These are phyloP conservation scores for Arachis hypogaea DNA, from an alignment of 306 rosid species.

Conservation along the genomic window DNA sequence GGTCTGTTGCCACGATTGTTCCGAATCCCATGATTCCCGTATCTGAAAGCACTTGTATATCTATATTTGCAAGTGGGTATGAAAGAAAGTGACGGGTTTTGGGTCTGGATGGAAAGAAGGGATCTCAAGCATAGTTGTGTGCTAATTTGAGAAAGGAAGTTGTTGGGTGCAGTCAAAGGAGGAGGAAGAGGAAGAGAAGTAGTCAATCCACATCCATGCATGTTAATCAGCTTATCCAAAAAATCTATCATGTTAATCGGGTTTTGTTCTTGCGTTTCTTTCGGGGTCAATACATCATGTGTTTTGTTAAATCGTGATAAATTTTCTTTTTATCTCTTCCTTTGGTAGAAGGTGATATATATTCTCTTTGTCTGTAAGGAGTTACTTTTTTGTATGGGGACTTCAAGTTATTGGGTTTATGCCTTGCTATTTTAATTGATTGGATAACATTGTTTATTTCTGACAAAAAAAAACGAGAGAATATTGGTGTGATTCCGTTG, in stretches of 20 bases:
- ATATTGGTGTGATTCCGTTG: too few relatives aligned
- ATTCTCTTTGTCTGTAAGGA: background rate
- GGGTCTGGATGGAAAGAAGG: conserved; percentile 46
- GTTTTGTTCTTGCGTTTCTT: too few relatives aligned
- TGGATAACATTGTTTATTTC: background rate
- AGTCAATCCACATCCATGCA: conserved; percentile 55
- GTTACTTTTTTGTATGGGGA: background rate
- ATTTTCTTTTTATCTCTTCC: too few relatives aligned
- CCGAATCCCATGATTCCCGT: conserved; percentile 6
- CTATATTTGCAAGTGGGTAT: conserved; percentile 41
- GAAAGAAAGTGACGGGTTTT: conserved; percentile 29
- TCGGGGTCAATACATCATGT: too few relatives aligned
- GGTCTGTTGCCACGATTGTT: conserved; percentile 15
- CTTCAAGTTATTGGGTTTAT: background rate
- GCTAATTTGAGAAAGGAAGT: conserved; percentile 4
- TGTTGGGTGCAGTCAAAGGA: conserved; percentile 38
- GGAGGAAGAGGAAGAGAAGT: conserved; percentile 31
- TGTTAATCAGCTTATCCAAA: conserved; percentile 46
- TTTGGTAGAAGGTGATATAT: background rate
- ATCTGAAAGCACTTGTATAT: conserved; percentile 16
- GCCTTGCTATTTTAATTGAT: background rate
- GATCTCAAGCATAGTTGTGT: conserved; percentile 43
- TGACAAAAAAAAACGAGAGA: background rate
- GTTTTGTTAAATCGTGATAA: too few relatives aligned
- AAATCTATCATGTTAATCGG: background rate